phyloP scores from a whole-genome alignment of 1,139 yeast genomes.

The Casaregolazyma lundiana region DNA sequence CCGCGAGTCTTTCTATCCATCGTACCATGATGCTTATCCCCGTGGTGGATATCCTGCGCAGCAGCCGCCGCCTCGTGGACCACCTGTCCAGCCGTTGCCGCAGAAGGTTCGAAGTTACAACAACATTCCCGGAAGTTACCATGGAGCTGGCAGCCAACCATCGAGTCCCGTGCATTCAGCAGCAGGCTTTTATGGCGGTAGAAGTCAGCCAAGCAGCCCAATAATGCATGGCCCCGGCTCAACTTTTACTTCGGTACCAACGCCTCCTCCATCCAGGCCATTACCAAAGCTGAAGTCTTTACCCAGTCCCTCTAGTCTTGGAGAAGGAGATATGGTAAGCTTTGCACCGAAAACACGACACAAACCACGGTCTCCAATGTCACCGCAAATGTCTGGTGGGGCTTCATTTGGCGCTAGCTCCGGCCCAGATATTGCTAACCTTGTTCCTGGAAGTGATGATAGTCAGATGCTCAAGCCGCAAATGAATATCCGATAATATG shows the following conservation, averaged over 20 bases:
- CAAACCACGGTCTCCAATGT: slow-evolving; percentile 14
- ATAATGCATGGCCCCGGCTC: background rate
- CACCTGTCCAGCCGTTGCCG: background rate
- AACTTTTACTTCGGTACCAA: slow-evolving; percentile 1
- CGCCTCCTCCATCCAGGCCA: slow-evolving; percentile 13
- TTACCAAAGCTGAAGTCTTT: slow-evolving; percentile 25
- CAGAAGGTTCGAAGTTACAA: background rate
- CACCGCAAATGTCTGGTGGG: background rate
- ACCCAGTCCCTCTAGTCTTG: slow-evolving; percentile 33
- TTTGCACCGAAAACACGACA: slow-evolving; percentile 30
- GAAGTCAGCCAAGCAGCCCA: background rate
- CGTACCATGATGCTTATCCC: background rate
- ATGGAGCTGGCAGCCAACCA: background rate
- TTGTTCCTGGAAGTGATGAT: slow-evolving; percentile 27
- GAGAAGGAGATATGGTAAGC: slow-evolving; percentile 27
- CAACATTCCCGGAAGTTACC: background rate
- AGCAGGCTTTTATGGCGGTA: slow-evolving; percentile 3
- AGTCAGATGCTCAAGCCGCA: slow-evolving; percentile 27
- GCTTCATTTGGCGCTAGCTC: background rate
- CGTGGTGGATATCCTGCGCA: background rate
- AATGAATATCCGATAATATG: slow-evolving; percentile 28
- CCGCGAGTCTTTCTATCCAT: background rate
- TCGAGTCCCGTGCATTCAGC: background rate
- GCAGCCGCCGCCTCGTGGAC: background rate
- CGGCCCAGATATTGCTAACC: slow-evolving; percentile 13